phyloP scores from a whole-genome alignment of 768 basidiomycete genomes.

The Floccularia luteovirens region DNA sequence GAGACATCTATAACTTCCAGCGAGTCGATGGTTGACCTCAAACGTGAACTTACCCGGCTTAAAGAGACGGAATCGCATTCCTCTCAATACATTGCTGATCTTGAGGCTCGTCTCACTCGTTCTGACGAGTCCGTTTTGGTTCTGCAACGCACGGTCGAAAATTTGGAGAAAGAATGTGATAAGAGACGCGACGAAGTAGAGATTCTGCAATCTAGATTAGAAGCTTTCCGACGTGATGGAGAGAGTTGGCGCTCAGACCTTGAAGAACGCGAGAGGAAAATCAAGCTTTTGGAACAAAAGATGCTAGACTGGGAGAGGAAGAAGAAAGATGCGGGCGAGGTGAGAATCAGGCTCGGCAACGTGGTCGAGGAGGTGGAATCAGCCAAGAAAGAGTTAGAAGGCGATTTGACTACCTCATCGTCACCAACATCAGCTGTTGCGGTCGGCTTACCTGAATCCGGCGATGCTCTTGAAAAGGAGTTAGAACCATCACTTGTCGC shows the following conservation, averaged over 20 bases:
- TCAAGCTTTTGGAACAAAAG: conserved; percentile 70
- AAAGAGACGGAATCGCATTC: conserved; percentile 72
- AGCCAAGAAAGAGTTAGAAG: conserved; percentile 62
- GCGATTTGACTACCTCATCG: conserved; percentile 25
- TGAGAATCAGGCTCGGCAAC: conserved; percentile 55
- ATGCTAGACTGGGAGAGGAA: conserved; percentile 75
- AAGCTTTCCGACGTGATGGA: conserved; percentile 62
- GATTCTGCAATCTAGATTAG: conserved; percentile 63
- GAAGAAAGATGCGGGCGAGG: conserved; percentile 59
- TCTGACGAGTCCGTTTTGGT: conserved; percentile 71
- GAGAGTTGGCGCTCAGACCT: conserved; percentile 81
- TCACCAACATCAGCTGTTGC: conserved; percentile 16
- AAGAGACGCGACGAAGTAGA: conserved; percentile 67
- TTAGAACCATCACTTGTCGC: conserved; percentile 15
- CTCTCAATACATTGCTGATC: conserved; percentile 73
- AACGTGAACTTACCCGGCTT: conserved; percentile 72
- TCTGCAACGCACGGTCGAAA: conserved; percentile 66
- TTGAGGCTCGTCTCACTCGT: conserved; percentile 74
- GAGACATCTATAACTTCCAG: conserved; percentile 72
- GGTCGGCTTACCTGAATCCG: conserved; percentile 16
- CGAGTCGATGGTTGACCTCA: conserved; percentile 76
- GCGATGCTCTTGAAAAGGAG: conserved; percentile 16
- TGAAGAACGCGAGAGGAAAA: conserved; percentile 71
- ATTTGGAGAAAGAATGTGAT: conserved; percentile 70
- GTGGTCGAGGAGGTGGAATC: conserved; percentile 66